Percentiles rank a stretch among this genome's conserved stretches.
Evolutionary conservation across 2,329 filamentous ascomycete species (phyloP).

Genomic region (Nemania serpens): DNA sequence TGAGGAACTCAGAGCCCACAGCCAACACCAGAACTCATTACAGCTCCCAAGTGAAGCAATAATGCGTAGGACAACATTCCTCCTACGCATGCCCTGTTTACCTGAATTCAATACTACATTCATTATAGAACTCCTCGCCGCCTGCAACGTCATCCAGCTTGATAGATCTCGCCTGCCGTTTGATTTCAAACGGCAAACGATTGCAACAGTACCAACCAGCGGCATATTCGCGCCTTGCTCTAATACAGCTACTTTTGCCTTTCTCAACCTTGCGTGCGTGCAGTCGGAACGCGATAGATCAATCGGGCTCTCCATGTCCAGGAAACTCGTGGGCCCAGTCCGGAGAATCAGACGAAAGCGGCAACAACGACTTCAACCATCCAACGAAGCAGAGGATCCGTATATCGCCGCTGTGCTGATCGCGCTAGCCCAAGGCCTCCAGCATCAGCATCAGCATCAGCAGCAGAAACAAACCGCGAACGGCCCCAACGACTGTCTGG

Average conservation of each 20-base stretch:
- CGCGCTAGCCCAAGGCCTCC: neutral
- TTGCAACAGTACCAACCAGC: neutral
- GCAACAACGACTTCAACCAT: neutral
- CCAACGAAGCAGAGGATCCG: neutral
- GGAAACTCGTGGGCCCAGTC: too few species aligned
- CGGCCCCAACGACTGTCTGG: neutral
- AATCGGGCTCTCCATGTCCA: neutral
- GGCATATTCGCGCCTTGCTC: neutral
- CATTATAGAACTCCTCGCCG: too few species aligned
- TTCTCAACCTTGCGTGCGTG: neutral
- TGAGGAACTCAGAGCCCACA: neutral
- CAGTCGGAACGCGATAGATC: neutral
- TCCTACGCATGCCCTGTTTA: too few species aligned
- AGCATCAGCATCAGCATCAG: slow-evolving; percentile 1
- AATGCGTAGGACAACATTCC: too few species aligned
- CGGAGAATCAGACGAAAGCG: neutral
- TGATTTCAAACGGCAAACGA: neutral
- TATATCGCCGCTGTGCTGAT: neutral
- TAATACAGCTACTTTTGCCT: neutral
- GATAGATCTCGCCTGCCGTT: neutral
- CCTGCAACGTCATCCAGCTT: neutral
- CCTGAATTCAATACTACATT: too few species aligned
- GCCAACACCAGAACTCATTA: neutral
- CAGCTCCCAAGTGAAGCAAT: neutral
- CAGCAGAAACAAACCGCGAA: neutral